Percentiles rank a stretch among this genome's conserved stretches.
Evolutionary conservation across 2,329 filamentous ascomycete species (phyloP).

Genomic region (Tolypocladium cylindrosporum): DNA sequence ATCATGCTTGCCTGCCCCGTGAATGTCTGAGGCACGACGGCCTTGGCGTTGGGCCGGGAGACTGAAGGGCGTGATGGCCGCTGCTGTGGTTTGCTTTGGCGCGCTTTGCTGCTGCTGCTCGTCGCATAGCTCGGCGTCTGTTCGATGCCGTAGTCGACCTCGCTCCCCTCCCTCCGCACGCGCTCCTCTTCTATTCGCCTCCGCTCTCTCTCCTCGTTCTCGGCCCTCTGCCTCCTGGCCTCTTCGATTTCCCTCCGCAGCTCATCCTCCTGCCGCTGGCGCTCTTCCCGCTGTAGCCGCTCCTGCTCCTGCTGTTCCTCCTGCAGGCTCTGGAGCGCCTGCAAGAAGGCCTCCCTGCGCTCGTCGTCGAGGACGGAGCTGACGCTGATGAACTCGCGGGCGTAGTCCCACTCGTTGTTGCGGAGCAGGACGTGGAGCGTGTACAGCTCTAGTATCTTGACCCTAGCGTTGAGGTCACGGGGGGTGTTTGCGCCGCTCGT

Average conservation of each 20-base stretch:
- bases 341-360: slow-evolving; percentile 76
- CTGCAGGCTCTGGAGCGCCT: slow-evolving; percentile 72
- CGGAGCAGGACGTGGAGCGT: slow-evolving; percentile 88
- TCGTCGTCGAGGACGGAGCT: slow-evolving; percentile 88
- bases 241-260: slow-evolving; percentile 48
- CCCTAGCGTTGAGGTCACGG: slow-evolving; percentile 69
- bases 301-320: slow-evolving; percentile 75
- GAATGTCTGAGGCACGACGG: slow-evolving; percentile 24
- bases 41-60: slow-evolving; percentile 18
- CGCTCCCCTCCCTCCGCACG: slow-evolving; percentile 38
- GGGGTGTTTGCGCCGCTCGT: slow-evolving; percentile 68
- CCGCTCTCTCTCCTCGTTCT: slow-evolving; percentile 48
- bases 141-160: slow-evolving; percentile 62
- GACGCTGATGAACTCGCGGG: slow-evolving; percentile 78
- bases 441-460: slow-evolving; percentile 92
- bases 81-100: slow-evolving; percentile 16
- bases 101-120: slow-evolving; percentile 23
- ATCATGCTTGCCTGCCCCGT: slow-evolving; percentile 41
- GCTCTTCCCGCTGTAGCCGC: slow-evolving; percentile 51
- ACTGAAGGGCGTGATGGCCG: slow-evolving; percentile 13
- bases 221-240: slow-evolving; percentile 40
- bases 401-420: slow-evolving; percentile 95
- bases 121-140: slow-evolving; percentile 27
- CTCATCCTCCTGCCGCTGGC: slow-evolving; percentile 45
- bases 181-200: slow-evolving; percentile 45